Percentiles rank a stretch among this genome's conserved stretches.
These are phyloP conservation scores for Mortierella sp. DNA, from an alignment of 371 early-diverging fungal genomes.

Conservation along the genomic window DNA sequence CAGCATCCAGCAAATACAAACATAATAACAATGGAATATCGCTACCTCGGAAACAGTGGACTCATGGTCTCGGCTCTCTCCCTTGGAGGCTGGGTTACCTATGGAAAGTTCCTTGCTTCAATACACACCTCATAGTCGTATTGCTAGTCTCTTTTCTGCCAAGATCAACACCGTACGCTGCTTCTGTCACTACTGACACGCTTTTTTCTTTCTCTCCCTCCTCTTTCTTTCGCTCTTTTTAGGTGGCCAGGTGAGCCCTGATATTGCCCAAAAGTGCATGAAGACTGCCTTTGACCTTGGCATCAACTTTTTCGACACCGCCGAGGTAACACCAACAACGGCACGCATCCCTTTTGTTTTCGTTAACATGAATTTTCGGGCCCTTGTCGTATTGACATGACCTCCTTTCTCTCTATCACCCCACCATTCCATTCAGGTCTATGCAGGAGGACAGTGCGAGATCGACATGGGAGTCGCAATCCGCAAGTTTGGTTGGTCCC, in stretches of 20 bases:
- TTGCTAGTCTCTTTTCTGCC: background rate
- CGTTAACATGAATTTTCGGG: background rate
- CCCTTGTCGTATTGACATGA: background rate
- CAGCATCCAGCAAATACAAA: background rate
- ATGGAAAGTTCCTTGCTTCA: slow-evolving; percentile 61
- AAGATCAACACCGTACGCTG: background rate
- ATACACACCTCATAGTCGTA: background rate
- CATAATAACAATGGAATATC: slow-evolving; percentile 78
- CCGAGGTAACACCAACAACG: slow-evolving; percentile 67
- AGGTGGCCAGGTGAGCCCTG: slow-evolving; percentile 76
- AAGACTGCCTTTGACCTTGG: slow-evolving; percentile 82
- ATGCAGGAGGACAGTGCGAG: slow-evolving; percentile 81
- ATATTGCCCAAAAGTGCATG: slow-evolving; percentile 78
- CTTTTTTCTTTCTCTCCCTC: background rate
- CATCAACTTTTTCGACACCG: slow-evolving; percentile 90
- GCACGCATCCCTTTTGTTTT: background rate
- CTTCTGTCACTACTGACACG: background rate
- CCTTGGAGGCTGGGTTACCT: slow-evolving; percentile 77
- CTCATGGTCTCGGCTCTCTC: slow-evolving; percentile 78
- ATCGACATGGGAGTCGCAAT: slow-evolving; percentile 85
- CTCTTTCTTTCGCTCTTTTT: background rate
- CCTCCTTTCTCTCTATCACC: no score
- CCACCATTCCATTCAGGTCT: slow-evolving; percentile 26
- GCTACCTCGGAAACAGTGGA: slow-evolving; percentile 85
- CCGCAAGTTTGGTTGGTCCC: slow-evolving; percentile 75